phyloP scores from a whole-genome alignment of 192 early-diverging fungal genomes.

The Coemansia sp. region DNA sequence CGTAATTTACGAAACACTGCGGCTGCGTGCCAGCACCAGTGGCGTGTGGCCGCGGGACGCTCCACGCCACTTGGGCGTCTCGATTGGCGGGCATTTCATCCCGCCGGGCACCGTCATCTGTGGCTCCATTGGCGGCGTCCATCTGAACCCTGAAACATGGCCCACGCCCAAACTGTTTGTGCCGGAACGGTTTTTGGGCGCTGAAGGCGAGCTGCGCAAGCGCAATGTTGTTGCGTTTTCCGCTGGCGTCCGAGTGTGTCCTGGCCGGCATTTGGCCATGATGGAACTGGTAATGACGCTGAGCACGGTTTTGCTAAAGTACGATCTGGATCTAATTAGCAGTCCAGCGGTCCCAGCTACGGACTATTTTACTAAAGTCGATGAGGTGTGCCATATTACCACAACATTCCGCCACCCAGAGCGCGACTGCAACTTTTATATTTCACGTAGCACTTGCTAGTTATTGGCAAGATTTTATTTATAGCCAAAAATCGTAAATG shows the following conservation, averaged over 20 bases:
- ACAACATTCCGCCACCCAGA: constrained; percentile 19
- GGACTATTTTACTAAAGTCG: constrained; percentile 12
- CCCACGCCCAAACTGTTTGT: constrained; percentile 18
- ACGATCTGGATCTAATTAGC: constrained; percentile 17
- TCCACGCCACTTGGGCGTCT: constrained; percentile 9
- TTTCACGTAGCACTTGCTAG: not conserved
- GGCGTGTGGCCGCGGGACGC: constrained; percentile 23
- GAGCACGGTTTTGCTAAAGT: constrained; percentile 22
- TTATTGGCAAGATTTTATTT: not conserved
- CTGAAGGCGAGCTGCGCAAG: constrained; percentile 20
- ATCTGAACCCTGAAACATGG: constrained; percentile 27
- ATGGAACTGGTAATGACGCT: constrained; percentile 23
- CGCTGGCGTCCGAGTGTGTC: constrained; percentile 26
- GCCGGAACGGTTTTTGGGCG: constrained; percentile 36
- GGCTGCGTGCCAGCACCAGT: constrained; percentile 15
- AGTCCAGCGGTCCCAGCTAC: not conserved
- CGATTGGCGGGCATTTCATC: constrained; percentile 14
- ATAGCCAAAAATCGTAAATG: not conserved
- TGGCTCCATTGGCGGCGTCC: constrained; percentile 23
- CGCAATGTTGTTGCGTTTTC: constrained; percentile 25
- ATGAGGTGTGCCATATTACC: constrained; percentile 26
- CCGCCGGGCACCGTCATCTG: constrained; percentile 20
- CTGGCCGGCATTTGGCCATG: constrained; percentile 36
- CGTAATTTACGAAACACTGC: constrained; percentile 32
- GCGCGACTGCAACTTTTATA: constrained; percentile 18